Percentiles rank a stretch among this genome's conserved stretches.
Evolutionary conservation across 495 filamentous ascomycete species (phyloP).

Genomic region (Aspergillus heteromorphus): DNA sequence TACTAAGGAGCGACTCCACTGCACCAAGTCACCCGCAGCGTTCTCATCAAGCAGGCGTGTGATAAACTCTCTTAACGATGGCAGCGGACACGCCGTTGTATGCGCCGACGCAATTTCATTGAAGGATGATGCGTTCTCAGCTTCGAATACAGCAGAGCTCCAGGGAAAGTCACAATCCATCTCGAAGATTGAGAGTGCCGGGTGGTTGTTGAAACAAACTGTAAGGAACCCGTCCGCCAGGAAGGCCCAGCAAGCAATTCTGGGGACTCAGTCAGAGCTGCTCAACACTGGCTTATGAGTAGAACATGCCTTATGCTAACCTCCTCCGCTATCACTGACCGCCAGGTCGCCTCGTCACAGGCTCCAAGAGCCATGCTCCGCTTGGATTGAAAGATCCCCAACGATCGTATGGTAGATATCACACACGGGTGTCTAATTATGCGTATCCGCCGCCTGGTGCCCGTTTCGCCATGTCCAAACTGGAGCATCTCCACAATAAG

Average conservation of each 20-base stretch:
- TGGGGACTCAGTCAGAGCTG: slow-evolving; percentile 3
- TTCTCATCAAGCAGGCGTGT: slow-evolving; percentile 21
- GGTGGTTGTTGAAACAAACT: slow-evolving; percentile 36
- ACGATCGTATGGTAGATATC: slow-evolving; percentile 29
- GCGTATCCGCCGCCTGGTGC: slow-evolving; percentile 33
- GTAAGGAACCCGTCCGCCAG: slow-evolving; percentile 37
- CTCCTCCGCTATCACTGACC: slow-evolving; percentile 27
- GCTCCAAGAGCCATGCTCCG: slow-evolving; percentile 11
- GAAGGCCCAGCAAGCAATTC: slow-evolving; percentile 33
- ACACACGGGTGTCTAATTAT: slow-evolving; percentile 35
- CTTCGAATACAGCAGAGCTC: slow-evolving; percentile 33
- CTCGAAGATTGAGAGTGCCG: slow-evolving; percentile 31
- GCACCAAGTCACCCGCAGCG: slow-evolving; percentile 8
- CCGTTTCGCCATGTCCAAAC: slow-evolving; percentile 28
- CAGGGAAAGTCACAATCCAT: slow-evolving; percentile 36
- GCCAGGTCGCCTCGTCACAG: slow-evolving; percentile 26
- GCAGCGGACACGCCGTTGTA: slow-evolving; percentile 14
- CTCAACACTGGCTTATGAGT: not conserved
- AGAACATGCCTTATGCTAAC: slow-evolving; percentile 27
- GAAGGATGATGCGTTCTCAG: slow-evolving; percentile 28
- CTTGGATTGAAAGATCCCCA: slow-evolving; percentile 29
- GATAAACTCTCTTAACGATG: slow-evolving; percentile 23
- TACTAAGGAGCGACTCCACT: slow-evolving; percentile 25
- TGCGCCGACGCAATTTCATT: slow-evolving; percentile 14
- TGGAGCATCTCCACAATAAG: slow-evolving; percentile 40